Evolutionary conservation across 2,329 filamentous ascomycete genomes (phyloP), one percentile per base, ranked within the genome.

Genomic region (Fusarium papillatum): DNA sequence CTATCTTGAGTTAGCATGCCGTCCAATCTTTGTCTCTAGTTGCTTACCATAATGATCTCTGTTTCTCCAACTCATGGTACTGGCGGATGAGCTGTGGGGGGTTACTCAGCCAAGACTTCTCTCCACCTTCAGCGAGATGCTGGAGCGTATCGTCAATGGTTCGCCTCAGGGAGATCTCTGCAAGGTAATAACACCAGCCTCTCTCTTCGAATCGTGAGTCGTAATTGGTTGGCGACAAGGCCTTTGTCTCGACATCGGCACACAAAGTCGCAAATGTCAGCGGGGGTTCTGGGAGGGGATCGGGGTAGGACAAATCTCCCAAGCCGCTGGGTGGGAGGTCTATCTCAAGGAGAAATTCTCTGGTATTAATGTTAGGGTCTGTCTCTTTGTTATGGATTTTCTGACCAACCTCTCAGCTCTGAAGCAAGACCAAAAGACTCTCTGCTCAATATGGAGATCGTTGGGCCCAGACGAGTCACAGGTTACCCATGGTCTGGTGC

Each of bases 381-480:
- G 22, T 9, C 19, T 8, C 1, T 7, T 10, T 4, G 22, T 31
- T 16, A 13, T 59, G 62, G 4, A n/a, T 16, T 31, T 26, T 16
- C 6, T 36, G n/a, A 65, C 63, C n/a, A 57, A 79, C 76, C 71
- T 79, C 26, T 80, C 75, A 4, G 76, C 76, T 55, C 72, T 70
- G 26, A 73, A 75, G 39, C 74, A 77, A 8, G 78, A 76, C 78
- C 78, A 80, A 36, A 77, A 80, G 10, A 77, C 46, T 34, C 75
- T 63, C 43, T 77, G 70, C 34, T 77, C 75, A 14, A 79, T 62
- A 55, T 78, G 71, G 16, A 68, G 63, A 31, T 74, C 55, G 5
- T 48, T 29, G 4, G 57, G 29, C 11, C 61, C 59, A 50, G 59
- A 60, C 13, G 53, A 36, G 22, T 60, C 38, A 29, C 17, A 50